Conservation (phyloP, 163 green algal genomes). For the Chlamydomonas reinhardtii region DNA sequence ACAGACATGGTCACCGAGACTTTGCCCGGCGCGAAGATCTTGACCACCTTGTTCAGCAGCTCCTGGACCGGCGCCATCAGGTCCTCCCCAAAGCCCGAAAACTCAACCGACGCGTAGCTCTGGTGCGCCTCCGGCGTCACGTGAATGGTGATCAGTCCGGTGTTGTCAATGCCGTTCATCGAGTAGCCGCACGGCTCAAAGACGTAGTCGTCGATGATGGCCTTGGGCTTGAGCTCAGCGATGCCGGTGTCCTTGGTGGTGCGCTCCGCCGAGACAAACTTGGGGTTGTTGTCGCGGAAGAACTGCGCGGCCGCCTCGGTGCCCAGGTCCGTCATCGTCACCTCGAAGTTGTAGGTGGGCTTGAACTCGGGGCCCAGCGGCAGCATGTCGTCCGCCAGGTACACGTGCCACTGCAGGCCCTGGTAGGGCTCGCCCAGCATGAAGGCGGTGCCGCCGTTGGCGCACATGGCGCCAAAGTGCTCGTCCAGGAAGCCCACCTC, state of each 20-base stretch:
- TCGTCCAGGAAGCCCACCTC: slow-evolving; percentile 84
- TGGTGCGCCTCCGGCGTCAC: slow-evolving; percentile 96
- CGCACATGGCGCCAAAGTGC: slow-evolving; percentile 81
- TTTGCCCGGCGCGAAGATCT: slow-evolving; percentile 82
- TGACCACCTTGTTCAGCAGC: slow-evolving; percentile 69
- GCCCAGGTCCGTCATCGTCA: slow-evolving; percentile 97
- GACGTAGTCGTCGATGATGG: slow-evolving; percentile 95
- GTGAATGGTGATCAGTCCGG: slow-evolving; percentile 95
- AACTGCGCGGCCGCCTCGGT: slow-evolving; percentile 72
- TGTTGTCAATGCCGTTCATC: slow-evolving; percentile 95
- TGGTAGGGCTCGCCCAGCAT: slow-evolving; percentile 86
- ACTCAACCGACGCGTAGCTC: slow-evolving; percentile 95
- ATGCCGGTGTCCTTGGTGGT: slow-evolving; percentile 76
- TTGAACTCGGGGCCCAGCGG: slow-evolving; percentile 28
- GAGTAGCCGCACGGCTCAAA: slow-evolving; percentile 99
- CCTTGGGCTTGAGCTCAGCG: slow-evolving; percentile 57
- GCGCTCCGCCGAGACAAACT: slow-evolving; percentile 72
- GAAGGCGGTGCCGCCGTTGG: slow-evolving; percentile 72
- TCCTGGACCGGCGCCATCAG: slow-evolving; percentile 53
- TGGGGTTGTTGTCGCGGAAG: slow-evolving; percentile 70
- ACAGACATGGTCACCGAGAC: slow-evolving; percentile 81
- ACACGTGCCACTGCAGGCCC: slow-evolving; percentile 97
- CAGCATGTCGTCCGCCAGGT: slow-evolving; percentile 75
- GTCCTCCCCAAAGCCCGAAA: slow-evolving; percentile 67
- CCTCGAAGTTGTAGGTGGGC: slow-evolving; percentile 89